Base-by-base conservation (phyloP, 1,284 basidiomycete species). In the Cerrena zonata region DNA sequence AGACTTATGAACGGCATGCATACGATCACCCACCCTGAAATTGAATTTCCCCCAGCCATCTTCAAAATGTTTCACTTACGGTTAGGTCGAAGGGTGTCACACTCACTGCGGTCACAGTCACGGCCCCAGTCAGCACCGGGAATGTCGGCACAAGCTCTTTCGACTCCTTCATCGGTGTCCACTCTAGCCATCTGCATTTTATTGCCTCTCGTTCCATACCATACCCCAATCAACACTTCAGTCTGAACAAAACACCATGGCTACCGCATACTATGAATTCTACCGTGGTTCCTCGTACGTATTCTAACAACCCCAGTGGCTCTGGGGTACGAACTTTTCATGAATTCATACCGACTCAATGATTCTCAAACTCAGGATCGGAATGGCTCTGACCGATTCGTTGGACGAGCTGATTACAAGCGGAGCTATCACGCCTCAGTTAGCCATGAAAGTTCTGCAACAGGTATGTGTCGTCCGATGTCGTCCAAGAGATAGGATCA, bases 401-500 rank as follows among this genome's bases (percentile, higher is more conserved):
- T 83, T 99, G 60, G 95, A 99, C 72, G 95, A 99, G 73, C 82
- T 99, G 55, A 99, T 99, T 64, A 96, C 94, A 47, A 91, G 89
- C 59, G 95, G 95, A 1, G 88, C 92, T 52, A 98, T 99, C 61
- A 96, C 94, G 19, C 95, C 96, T 2, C 94, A 99, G 70, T 72
- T 99, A 55, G 95, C 95, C 12, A 94, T 98, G 89, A 91, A 95
- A 66, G 93, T 98, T 5, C 72, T 99, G 51, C 91, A 91, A 66
- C 93, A 96, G 88, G 94, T 95, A 55, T 46, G 77, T 66, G 23
- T 7, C n/a, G n/a, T n/a, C 21, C 22, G n/a, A 21, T 12, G 11
- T 18, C 3, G 39, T 25, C 30, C 7, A 30, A 45, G n/a, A 12
- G 21, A 23, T 34, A 40, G 22, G 23, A 39, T n/a, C n/a, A n/a